Conservation (phyloP, 2,329 filamentous ascomycete genomes). For the Cladosporium sp. region DNA sequence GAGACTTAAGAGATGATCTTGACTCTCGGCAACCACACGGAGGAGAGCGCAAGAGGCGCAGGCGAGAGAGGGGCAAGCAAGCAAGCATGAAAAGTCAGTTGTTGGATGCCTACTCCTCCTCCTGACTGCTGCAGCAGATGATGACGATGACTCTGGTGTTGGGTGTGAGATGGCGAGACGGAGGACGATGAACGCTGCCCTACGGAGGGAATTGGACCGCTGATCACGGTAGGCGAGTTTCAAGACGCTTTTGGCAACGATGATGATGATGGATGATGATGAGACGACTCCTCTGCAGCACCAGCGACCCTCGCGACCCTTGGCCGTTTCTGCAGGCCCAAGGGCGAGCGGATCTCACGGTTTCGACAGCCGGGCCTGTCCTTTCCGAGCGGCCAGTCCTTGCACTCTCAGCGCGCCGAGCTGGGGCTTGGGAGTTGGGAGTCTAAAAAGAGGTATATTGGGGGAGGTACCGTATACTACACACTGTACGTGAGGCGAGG, state of each 20-base stretch:
- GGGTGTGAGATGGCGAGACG: not conserved
- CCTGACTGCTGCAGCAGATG: constrained; percentile 5
- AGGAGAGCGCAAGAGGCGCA: not conserved
- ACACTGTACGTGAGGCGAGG: constrained; percentile 1
- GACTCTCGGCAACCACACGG: constrained; percentile 8
- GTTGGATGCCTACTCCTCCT: not conserved
- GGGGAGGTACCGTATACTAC: not conserved
- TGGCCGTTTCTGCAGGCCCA: constrained; percentile 11
- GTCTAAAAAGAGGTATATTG: constrained; percentile 1
- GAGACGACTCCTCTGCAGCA: too few species aligned
- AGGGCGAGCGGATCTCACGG: constrained; percentile 10
- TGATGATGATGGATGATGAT: not conserved
- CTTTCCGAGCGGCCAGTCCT: constrained; percentile 4
- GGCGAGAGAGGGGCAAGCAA: not conserved
- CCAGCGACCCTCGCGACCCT: too few species aligned
- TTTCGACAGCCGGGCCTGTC: constrained; percentile 12
- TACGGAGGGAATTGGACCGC: not conserved
- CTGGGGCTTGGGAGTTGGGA: not conserved
- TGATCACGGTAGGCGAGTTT: constrained; percentile 10
- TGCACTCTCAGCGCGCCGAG: not conserved
- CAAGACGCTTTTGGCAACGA: not conserved
- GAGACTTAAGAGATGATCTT: not conserved
- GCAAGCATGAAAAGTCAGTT: constrained; percentile 1
- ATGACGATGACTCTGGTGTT: not conserved
- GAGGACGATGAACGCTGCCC: not conserved